Percentiles rank a stretch among this genome's conserved stretches.
These are phyloP conservation scores for Sphaerosporella brunnea DNA, from an alignment of 495 filamentous ascomycete genomes.

Conservation along the genomic window DNA sequence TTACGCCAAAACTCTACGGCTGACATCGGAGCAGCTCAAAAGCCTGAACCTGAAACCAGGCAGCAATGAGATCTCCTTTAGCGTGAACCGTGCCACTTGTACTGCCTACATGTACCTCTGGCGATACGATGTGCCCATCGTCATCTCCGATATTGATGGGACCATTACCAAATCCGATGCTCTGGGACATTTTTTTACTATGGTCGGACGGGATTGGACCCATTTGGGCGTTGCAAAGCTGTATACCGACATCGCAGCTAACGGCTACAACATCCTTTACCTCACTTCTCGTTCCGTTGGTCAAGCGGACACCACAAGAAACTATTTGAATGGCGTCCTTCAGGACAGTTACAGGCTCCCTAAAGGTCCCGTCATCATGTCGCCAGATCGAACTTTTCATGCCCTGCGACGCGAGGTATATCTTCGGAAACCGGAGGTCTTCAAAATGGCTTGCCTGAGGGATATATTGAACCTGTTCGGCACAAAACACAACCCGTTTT, in stretches of 20 bases:
- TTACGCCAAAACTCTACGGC: conserved; percentile 91
- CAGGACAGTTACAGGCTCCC: conserved; percentile 79
- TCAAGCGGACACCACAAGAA: conserved; percentile 76
- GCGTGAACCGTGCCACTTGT: conserved; percentile 84
- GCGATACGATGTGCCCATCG: conserved; percentile 73
- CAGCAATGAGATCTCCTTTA: conserved; percentile 84
- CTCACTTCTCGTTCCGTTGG: conserved; percentile 87
- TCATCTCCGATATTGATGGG: conserved; percentile 97
- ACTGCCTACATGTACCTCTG: conserved; percentile 83
- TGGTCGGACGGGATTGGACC: conserved; percentile 97
- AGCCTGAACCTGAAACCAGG: conserved; percentile 65
- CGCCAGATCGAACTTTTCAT: conserved; percentile 90
- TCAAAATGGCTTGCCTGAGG: conserved; percentile 96
- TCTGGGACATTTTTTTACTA: conserved; percentile 89
- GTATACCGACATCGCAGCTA: conserved; percentile 85
- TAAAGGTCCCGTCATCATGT: conserved; percentile 82
- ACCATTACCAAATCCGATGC: conserved; percentile 98
- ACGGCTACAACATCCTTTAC: conserved; percentile 98
- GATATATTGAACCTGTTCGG: conserved; percentile 83
- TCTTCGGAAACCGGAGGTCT: conserved; percentile 88
- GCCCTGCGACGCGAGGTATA: conserved; percentile 88
- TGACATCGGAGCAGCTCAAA: conserved; percentile 92
- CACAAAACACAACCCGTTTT: conserved; percentile 68
- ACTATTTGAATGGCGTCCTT: conserved; percentile 74
- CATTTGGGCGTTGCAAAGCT: conserved; percentile 91